Conservation (phyloP, 352 stramenopile genomes). For the Pythium phragmitis region DNA sequence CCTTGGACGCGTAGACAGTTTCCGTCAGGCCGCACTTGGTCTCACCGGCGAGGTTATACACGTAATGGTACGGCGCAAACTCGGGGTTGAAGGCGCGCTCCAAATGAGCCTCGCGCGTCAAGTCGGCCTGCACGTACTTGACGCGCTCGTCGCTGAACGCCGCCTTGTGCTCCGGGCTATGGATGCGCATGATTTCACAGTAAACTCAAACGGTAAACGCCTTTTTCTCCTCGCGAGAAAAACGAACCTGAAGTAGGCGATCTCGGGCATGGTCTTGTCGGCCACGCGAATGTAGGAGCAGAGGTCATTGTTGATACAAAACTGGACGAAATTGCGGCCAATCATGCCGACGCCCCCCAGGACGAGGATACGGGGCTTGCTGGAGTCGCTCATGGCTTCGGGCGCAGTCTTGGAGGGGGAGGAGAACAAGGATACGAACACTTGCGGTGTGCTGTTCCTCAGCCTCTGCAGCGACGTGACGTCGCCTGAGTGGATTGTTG, state of each 20-base stretch:
- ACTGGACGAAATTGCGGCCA: constrained; percentile 86
- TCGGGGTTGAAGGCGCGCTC: constrained; percentile 75
- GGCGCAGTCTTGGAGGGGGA: neutral
- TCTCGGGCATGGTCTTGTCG: constrained; percentile 88
- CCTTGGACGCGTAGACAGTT: constrained; percentile 77
- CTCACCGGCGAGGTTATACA: constrained; percentile 84
- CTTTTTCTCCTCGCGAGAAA: neutral
- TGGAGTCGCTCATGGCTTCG: constrained; percentile 29
- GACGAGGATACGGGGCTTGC: constrained; percentile 77
- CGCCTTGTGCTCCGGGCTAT: constrained; percentile 44
- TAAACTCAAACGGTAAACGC: too few species aligned
- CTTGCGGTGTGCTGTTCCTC: too few species aligned
- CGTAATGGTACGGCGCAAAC: constrained; percentile 75
- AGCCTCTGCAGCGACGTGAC: neutral
- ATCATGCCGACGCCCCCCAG: constrained; percentile 86
- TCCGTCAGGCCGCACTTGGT: constrained; percentile 80
- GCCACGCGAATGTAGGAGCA: constrained; percentile 69
- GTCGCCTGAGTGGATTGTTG: neutral
- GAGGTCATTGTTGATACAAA: constrained; percentile 69
- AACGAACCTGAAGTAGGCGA: constrained; percentile 79
- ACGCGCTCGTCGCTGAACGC: constrained; percentile 71
- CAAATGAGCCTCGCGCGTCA: constrained; percentile 78
- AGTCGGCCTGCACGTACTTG: constrained; percentile 78
- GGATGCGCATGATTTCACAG: too few species aligned
- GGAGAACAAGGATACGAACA: neutral